These are phyloP conservation scores for Kockovaella imperatae DNA, from an alignment of 768 basidiomycete species.

Conservation along the genomic window DNA sequence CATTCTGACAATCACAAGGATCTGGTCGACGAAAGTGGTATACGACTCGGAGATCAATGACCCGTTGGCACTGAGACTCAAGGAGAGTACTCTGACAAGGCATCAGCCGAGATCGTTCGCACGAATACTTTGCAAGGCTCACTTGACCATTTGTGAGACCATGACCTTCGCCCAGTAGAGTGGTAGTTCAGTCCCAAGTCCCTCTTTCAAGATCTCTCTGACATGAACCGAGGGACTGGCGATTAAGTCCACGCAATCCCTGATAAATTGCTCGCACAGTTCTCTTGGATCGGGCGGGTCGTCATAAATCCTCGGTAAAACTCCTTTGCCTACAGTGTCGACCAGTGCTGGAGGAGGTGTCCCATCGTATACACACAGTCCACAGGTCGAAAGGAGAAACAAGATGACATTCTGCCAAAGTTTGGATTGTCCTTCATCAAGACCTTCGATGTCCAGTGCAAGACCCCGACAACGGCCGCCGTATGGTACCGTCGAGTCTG, in stretches of 20 bases:
- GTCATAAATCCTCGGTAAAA: constrained; percentile 24
- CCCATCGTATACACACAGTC: constrained; percentile 54
- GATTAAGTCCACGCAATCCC: constrained; percentile 57
- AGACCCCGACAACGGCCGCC: constrained; percentile 11
- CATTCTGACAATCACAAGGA: constrained; percentile 65
- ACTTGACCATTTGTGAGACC: constrained; percentile 68
- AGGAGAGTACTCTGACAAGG: constrained; percentile 16
- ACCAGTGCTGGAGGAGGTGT: constrained; percentile 48
- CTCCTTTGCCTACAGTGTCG: constrained; percentile 18
- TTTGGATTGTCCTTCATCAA: constrained; percentile 51
- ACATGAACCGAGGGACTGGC: constrained; percentile 58
- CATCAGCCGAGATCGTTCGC: constrained; percentile 15
- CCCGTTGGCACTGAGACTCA: constrained; percentile 16
- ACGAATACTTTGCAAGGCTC: constrained; percentile 43
- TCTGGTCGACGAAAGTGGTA: constrained; percentile 49
- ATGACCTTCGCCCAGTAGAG: constrained; percentile 62
- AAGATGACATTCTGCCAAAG: constrained; percentile 82
- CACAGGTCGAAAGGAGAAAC: constrained; percentile 64
- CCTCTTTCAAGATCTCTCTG: constrained; percentile 72
- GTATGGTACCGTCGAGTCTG: constrained; percentile 8
- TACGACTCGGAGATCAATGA: constrained; percentile 18
- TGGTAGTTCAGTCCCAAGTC: constrained; percentile 69
- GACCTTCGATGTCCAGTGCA: constrained; percentile 22
- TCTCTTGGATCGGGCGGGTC: constrained; percentile 11
- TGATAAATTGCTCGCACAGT: constrained; percentile 19